Conservation (phyloP, 371 early-diverging fungal species). For the Rhizomucor pusillus region DNA sequence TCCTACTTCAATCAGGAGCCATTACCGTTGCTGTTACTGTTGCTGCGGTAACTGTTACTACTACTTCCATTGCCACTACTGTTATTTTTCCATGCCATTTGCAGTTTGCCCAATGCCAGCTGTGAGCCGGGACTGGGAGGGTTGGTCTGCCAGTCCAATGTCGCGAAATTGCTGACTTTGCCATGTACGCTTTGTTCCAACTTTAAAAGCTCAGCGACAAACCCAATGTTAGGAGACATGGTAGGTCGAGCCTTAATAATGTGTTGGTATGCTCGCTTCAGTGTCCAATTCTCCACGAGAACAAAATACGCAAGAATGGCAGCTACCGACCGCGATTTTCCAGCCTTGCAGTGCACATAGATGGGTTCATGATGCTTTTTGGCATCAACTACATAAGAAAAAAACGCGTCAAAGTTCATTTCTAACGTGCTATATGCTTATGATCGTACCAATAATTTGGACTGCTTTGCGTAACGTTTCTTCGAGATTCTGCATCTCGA, state of each 20-base stretch:
- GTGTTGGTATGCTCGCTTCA: constrained; percentile 71
- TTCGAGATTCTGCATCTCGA: constrained; percentile 59
- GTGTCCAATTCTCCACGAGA: constrained; percentile 59
- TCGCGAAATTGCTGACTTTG: constrained; percentile 39
- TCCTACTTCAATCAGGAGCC: too few species aligned
- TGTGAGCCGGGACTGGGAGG: constrained; percentile 41
- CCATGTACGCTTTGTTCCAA: constrained; percentile 68
- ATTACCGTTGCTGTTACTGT: too few species aligned
- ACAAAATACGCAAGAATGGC: constrained; percentile 79
- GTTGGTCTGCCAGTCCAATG: constrained; percentile 30
- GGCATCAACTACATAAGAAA: constrained; percentile 24
- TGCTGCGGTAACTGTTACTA: neutral
- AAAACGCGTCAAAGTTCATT: neutral
- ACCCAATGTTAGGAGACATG: constrained; percentile 86
- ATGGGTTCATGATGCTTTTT: constrained; percentile 54
- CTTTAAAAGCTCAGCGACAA: constrained; percentile 72
- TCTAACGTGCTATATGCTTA: neutral
- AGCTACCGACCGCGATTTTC: constrained; percentile 78
- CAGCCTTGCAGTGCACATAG: constrained; percentile 87
- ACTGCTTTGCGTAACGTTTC: constrained; percentile 50
- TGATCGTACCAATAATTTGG: constrained; percentile 52
- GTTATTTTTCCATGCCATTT: constrained; percentile 25
- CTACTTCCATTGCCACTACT: neutral
- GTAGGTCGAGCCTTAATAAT: constrained; percentile 66
- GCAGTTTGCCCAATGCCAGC: constrained; percentile 25